Evolutionary conservation across 2,329 filamentous ascomycete genomes (phyloP), one percentile per base, ranked within the genome.

Genomic region (Penicillium sp.): DNA sequence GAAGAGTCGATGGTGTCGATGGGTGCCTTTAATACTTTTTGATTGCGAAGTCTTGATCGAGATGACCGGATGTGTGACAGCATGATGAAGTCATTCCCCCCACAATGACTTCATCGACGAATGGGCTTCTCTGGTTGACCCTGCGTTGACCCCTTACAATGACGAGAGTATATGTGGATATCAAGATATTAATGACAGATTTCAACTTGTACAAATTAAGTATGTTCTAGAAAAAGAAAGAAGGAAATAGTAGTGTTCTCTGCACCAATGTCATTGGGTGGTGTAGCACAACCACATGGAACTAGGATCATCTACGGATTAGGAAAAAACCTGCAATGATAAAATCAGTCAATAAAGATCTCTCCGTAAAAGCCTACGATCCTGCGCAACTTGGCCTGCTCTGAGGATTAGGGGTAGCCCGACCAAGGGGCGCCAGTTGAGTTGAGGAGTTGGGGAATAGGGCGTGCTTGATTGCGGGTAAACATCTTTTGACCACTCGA

Each of bases 41-140:
- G 23, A 6, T 38, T 22, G 11, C 20, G 10, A 9, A 24, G 8
- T 14, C 16, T 27, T 31, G 22, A 4, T 41, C 20, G 11, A 32
- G 16, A 14, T 18, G 9, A 26, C 14, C 20, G 23, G 40, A 7
- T 37, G n/a, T 18, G 34, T 65, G 62, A 65, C 57, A 57, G 40
- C 61, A 65, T 63, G n/a, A 49, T 65, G 62, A 65, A 56, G 59
- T 65, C 63, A 65, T 64, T 42, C 29, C 7, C 26, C 18, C 43
- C 38, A 44, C 42, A 43, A 63, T 65, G 62, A 65, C 55, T 59
- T 65, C 61, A 64, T 57, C 44, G 2, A 7, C 37, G 27, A 46
- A 42, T 44, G 13, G 28, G 23, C 20, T 35, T 50, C 37, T 40
- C 45, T 38, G 31, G 43, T 26, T 24, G 40, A 42, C 44, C n/a